Evolutionary conservation across 2,329 filamentous ascomycete species (phyloP).

Genomic region (Didymella keratinophila): DNA sequence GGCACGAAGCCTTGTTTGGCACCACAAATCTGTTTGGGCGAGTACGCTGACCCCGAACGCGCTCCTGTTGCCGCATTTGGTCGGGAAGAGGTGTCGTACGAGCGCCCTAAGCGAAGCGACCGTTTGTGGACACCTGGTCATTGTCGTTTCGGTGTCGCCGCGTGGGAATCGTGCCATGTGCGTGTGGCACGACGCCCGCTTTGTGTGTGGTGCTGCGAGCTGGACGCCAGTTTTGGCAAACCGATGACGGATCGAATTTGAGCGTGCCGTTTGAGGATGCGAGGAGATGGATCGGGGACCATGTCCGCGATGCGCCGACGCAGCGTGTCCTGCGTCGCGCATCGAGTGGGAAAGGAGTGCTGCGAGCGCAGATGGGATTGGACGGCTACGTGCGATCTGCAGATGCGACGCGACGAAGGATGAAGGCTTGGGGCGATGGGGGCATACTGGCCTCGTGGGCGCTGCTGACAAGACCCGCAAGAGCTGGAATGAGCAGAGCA

Average conservation of each 20-base stretch:
- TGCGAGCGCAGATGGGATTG: background rate
- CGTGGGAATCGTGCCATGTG: slow-evolving; percentile 11
- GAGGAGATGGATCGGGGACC: background rate
- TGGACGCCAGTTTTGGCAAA: slow-evolving; percentile 7
- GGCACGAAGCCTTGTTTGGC: slow-evolving; percentile 1
- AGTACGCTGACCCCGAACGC: slow-evolving; percentile 1
- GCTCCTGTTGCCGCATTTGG: slow-evolving; percentile 9
- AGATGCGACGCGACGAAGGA: slow-evolving; percentile 1
- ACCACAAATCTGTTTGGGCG: slow-evolving; percentile 7
- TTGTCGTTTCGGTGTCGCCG: slow-evolving; percentile 8
- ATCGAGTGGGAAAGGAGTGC: background rate
- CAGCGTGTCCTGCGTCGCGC: background rate
- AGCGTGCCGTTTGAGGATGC: background rate
- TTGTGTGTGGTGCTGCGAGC: slow-evolving; percentile 2
- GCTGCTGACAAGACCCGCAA: background rate
- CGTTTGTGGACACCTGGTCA: slow-evolving; percentile 17
- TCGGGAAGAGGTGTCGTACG: background rate
- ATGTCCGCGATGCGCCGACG: background rate
- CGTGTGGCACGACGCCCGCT: slow-evolving; percentile 13
- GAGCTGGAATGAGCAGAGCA: background rate
- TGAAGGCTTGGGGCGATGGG: background rate
- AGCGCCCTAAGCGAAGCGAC: slow-evolving; percentile 12
- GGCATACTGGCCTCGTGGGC: background rate
- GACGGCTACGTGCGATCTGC: background rate
- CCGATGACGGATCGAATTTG: slow-evolving; percentile 7